These are phyloP conservation scores for Cokeromyces recurvatus DNA, from an alignment of 371 early-diverging fungal species.

Conservation along the genomic window DNA sequence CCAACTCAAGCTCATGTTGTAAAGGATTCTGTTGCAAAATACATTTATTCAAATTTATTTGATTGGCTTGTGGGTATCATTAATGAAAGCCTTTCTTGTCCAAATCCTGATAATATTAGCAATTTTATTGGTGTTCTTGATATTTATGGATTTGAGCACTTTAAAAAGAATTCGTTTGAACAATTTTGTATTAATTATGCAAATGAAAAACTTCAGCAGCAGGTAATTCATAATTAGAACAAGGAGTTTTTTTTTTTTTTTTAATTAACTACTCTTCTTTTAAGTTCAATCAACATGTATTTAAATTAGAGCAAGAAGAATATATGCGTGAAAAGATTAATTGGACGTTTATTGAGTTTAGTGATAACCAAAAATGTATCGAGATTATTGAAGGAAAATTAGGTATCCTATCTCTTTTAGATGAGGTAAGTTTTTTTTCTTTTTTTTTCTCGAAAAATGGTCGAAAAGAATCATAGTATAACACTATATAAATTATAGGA, in stretches of 20 bases:
- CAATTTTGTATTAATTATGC: constrained; percentile 99
- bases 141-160: constrained; percentile 97
- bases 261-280: no score
- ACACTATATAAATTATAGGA: constrained; percentile 29
- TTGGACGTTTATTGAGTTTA: constrained; percentile 93
- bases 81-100: constrained; percentile 71
- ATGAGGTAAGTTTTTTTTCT: constrained; percentile 63
- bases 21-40: constrained; percentile 92
- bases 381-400: constrained; percentile 94
- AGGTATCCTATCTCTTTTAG: constrained; percentile 93
- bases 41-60: constrained; percentile 87
- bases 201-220: constrained; percentile 97
- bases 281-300: constrained; percentile 57
- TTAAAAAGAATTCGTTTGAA: constrained; percentile 97
- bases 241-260: no score
- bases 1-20: constrained; percentile 74
- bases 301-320: constrained; percentile 94
- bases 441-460: neutral
- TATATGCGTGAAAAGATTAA: constrained; percentile 92
- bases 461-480: neutral
- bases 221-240: constrained; percentile 9
- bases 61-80: constrained; percentile 88
- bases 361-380: constrained; percentile 98
- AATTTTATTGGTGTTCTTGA: constrained; percentile 94
- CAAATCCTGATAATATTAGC: constrained; percentile 35